Conservation (phyloP, 148 eudicot genomes). For the Rhododendron ovatum region DNA sequence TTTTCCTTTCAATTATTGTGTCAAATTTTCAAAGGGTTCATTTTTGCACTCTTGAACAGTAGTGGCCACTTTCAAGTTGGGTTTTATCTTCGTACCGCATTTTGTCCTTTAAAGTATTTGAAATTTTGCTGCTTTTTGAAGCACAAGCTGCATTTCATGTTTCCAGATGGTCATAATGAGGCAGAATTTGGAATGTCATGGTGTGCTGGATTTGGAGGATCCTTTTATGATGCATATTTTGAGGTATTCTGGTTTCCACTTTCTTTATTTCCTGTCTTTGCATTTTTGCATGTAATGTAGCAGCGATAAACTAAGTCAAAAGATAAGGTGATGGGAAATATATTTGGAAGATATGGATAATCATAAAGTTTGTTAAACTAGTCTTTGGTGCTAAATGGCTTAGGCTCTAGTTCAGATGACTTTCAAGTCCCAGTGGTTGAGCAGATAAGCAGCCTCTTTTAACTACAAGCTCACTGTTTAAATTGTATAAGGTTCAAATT, state of each 20-base stretch:
- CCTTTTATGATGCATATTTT: slow-evolving; percentile 84
- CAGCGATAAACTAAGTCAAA: not conserved
- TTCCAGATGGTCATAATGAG: slow-evolving; percentile 90
- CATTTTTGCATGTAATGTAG: not conserved
- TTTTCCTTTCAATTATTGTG: not conserved
- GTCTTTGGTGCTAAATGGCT: not conserved
- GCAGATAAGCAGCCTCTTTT: not conserved
- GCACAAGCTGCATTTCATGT: not conserved
- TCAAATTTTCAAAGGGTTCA: not conserved
- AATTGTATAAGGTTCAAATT: not conserved
- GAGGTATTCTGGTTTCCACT: slow-evolving; percentile 49
- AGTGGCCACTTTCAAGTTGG: not conserved
- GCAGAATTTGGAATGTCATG: slow-evolving; percentile 99
- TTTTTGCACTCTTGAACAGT: not conserved
- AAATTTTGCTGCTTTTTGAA: not conserved
- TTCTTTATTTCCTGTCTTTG: not conserved
- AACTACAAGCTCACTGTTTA: not conserved
- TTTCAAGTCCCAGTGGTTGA: not conserved
- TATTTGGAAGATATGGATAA: not conserved
- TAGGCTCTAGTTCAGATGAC: not conserved
- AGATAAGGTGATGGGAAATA: not conserved
- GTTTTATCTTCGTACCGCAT: not conserved
- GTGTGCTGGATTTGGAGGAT: slow-evolving; percentile 97
- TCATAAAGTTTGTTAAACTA: not conserved
- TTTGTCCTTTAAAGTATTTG: not conserved